Conservation (phyloP, 2,329 filamentous ascomycete species). For the Camptophora hylomeconis region DNA sequence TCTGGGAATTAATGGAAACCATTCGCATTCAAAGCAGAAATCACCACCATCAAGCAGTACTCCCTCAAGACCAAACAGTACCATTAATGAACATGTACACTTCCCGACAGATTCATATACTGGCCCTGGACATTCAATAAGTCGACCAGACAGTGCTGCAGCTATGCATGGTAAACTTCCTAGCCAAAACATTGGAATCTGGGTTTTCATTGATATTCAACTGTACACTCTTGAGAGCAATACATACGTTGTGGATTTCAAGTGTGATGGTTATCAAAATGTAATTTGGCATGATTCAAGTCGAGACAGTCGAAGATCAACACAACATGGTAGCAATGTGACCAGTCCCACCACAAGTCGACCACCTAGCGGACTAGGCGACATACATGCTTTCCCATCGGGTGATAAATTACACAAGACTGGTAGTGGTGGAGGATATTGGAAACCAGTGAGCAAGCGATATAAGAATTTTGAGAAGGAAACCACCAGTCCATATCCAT, state of each 20-base stretch:
- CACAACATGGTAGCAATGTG: slow-evolving; percentile 25
- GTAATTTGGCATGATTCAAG: slow-evolving; percentile 38
- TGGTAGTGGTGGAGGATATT: slow-evolving; percentile 38
- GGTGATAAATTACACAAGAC: slow-evolving; percentile 23
- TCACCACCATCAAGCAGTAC: slow-evolving; percentile 6
- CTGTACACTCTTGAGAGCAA: slow-evolving; percentile 87
- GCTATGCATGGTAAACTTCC: slow-evolving; percentile 14
- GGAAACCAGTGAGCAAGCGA: slow-evolving; percentile 35
- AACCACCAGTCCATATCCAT: slow-evolving; percentile 88
- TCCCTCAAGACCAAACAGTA: slow-evolving; percentile 10
- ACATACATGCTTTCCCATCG: slow-evolving; percentile 6
- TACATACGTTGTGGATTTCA: slow-evolving; percentile 95
- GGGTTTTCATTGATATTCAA: slow-evolving; percentile 90
- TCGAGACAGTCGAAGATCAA: slow-evolving; percentile 24
- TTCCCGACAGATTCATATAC: slow-evolving; percentile 13
- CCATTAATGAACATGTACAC: slow-evolving; percentile 6
- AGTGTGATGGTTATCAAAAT: slow-evolving; percentile 93
- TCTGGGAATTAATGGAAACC: slow-evolving; percentile 12
- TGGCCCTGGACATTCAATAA: slow-evolving; percentile 17
- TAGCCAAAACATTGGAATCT: slow-evolving; percentile 44
- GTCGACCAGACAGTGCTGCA: slow-evolving; percentile 13
- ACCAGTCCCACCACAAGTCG: slow-evolving; percentile 31
- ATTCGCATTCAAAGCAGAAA: slow-evolving; percentile 5
- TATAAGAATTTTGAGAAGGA: slow-evolving; percentile 71
- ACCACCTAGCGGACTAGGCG: slow-evolving; percentile 32